A percentile compares a stretch with the other conserved stretches of the same genome.
These are phyloP conservation scores for Fusarium foetens DNA, from an alignment of 2,329 filamentous ascomycete species.

Conservation along the genomic window DNA sequence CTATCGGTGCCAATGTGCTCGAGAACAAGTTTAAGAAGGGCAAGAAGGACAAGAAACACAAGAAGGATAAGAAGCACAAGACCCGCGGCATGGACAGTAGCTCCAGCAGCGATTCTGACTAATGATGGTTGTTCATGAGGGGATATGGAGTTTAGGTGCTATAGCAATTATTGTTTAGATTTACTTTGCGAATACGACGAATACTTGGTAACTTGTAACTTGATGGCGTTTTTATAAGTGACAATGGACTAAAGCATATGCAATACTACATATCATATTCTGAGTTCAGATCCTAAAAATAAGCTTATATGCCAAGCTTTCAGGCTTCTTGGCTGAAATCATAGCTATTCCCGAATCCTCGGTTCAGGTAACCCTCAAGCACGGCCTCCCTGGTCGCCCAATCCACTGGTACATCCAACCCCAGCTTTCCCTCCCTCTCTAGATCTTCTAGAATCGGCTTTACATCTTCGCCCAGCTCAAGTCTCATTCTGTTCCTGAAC, in stretches of 20 bases:
- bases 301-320: constrained; percentile 28
- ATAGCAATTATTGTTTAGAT: neutral
- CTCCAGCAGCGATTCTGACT: constrained; percentile 46
- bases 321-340: constrained; percentile 63
- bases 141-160: constrained; percentile 26
- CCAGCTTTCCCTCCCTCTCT: constrained; percentile 48
- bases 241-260: neutral
- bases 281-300: neutral
- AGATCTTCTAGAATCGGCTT: constrained; percentile 58
- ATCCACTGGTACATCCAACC: constrained; percentile 61
- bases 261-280: neutral
- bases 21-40: constrained; percentile 55
- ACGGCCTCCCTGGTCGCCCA: constrained; percentile 58
- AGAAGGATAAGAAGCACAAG: constrained; percentile 45
- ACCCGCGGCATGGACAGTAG: constrained; percentile 33
- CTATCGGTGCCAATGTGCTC: constrained; percentile 64
- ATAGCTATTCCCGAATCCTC: constrained; percentile 70
- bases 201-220: neutral
- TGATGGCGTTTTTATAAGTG: neutral
- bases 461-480: constrained; percentile 64
- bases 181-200: neutral
- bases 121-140: neutral
- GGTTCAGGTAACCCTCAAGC: constrained; percentile 60
- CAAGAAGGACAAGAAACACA: constrained; percentile 48
- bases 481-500: constrained; percentile 66